Evolutionary conservation across 495 filamentous ascomycete species (phyloP).

Genomic region (Penicillium roqueforti): DNA sequence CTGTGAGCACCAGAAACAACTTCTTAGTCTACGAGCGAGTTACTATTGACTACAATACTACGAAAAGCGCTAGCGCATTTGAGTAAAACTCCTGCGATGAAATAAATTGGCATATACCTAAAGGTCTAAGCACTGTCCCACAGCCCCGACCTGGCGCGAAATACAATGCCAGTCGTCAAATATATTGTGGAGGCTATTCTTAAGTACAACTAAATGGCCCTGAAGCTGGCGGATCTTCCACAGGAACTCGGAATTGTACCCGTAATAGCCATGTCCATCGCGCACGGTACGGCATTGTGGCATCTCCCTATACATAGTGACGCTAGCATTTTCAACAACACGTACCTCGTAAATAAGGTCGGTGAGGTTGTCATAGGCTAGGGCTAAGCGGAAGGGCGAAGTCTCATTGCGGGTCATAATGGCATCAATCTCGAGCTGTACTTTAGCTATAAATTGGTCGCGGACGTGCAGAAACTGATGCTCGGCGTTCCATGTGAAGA

Average conservation of each 20-base stretch:
- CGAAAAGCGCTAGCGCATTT: not conserved
- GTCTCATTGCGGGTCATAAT: not conserved
- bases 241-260: not conserved
- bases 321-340: not conserved
- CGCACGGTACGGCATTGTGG: not conserved
- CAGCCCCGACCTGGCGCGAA: not conserved
- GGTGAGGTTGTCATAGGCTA: not conserved
- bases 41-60: not conserved
- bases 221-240: not conserved
- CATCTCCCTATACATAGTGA: not conserved
- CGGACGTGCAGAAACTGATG: not conserved
- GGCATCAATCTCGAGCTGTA: not conserved
- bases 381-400: not conserved
- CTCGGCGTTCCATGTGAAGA: not conserved
- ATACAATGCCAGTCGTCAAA: not conserved
- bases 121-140: not conserved
- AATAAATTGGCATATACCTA: not conserved
- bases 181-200: not conserved
- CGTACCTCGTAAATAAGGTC: not conserved
- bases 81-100: not conserved
- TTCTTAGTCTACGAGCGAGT: not conserved
- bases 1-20: too few relatives aligned
- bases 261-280: not conserved
- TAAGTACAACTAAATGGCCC: not conserved
- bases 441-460: not conserved